Conservation (phyloP, 805 yeast species). For the Kluyveromyces lactis region DNA sequence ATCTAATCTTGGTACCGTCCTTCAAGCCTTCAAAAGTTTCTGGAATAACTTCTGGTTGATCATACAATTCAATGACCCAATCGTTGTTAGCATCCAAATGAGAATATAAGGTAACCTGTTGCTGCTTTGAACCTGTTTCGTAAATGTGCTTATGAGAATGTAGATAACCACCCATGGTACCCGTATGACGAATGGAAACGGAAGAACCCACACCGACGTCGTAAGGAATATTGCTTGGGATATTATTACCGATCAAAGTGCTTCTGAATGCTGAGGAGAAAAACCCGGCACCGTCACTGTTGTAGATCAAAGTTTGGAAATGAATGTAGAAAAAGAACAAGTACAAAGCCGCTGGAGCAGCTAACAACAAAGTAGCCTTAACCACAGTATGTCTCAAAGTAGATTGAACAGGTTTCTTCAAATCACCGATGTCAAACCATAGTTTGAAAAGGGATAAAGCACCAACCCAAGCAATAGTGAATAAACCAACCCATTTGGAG, state of each 20-base stretch:
- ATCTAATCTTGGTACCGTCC: slow-evolving; percentile 65
- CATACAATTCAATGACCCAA: slow-evolving; percentile 64
- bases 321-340: slow-evolving; percentile 54
- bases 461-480: slow-evolving; percentile 76
- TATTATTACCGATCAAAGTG: slow-evolving; percentile 47
- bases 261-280: slow-evolving; percentile 67
- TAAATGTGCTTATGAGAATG: slow-evolving; percentile 71
- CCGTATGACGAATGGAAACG: slow-evolving; percentile 58
- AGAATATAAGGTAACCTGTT: slow-evolving; percentile 74
- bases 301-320: slow-evolving; percentile 45
- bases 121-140: slow-evolving; percentile 77
- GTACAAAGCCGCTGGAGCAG: slow-evolving; percentile 51
- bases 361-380: slow-evolving; percentile 48
- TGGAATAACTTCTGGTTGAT: slow-evolving; percentile 44
- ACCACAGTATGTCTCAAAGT: slow-evolving; percentile 40
- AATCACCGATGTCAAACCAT: slow-evolving; percentile 70
- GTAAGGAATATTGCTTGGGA: slow-evolving; percentile 52
- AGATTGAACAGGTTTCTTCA: slow-evolving; percentile 38
- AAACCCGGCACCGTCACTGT: slow-evolving; percentile 67
- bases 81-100: slow-evolving; percentile 68
- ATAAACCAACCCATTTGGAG: slow-evolving; percentile 80
- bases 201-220: slow-evolving; percentile 68
- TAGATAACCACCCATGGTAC: slow-evolving; percentile 71
- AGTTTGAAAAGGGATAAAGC: slow-evolving; percentile 48
- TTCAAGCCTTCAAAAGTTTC: slow-evolving; percentile 51